Evolutionary conservation across 305 asterid genomes (phyloP), one percentile per base, ranked within the genome.

Genomic region (Fraxinus paxiana): DNA sequence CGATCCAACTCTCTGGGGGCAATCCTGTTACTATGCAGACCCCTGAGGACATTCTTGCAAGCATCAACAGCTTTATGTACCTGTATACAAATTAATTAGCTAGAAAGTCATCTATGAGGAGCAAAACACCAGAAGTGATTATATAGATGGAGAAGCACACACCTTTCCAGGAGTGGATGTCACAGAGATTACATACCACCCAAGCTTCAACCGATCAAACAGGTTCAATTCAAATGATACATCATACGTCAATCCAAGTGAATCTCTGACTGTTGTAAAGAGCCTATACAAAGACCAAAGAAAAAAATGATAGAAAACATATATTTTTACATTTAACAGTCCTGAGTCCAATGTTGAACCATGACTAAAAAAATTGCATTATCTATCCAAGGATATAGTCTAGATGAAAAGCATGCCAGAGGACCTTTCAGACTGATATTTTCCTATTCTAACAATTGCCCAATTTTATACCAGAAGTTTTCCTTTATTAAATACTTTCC

Each of bases 41-140:
- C 98, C 89, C 97, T 87, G 56, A 96, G 92, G 87, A 96, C 99
- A 91, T 88, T 90, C 89, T 92, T 96, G 95, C 99, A 96, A 86
- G 99, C 98, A 85, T 96, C 98, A 85, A 96, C 99, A 88, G 99
- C 99, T 87, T 92, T 94, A 86, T 94, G 99, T 48, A 94, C 99
- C 99, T 96, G 91, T 67, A 76, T 28, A 83, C 30, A 54, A 34
- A 81, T 61, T 67, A 35, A 77, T 79, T 69, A 82, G 59, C 77
- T 67, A 59, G 73, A 79, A 41, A 56, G 78, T 63, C 48, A 79
- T 76, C 75, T 59, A 33, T 43, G 63, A 80, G 31, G 74, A 22
- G 82, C 26, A 70, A 65, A 77, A 72, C 35, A 84, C 63, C 31
- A 70, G n/a, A 51, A 48, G 51, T 10, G 43, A 81, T 35, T 61